Conservation (phyloP, 2,329 filamentous ascomycete genomes). For the Biscogniauxia sp. region DNA sequence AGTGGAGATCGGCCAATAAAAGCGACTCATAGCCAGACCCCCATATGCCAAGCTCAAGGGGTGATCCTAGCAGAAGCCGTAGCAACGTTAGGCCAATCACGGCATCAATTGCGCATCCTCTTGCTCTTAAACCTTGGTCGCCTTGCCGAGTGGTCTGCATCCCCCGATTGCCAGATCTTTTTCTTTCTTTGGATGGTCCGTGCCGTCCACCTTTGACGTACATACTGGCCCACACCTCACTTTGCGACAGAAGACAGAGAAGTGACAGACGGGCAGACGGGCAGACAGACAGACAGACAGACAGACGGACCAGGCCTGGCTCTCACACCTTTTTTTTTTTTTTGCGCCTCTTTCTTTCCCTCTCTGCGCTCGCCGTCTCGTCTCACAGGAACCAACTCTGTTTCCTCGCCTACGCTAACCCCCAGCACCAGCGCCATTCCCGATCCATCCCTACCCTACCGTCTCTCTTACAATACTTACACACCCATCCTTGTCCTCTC, state of each 20-base stretch:
- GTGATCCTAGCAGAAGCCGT: conserved; percentile 9
- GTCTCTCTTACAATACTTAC: conserved; percentile 9
- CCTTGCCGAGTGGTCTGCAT: conserved; percentile 20
- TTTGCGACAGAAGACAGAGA: not conserved
- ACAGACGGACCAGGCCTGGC: not conserved
- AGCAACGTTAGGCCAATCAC: conserved; percentile 15
- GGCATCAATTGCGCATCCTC: not conserved
- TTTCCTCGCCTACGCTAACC: conserved; percentile 2
- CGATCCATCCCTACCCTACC: conserved; percentile 11
- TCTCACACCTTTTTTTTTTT: conserved; percentile 5
- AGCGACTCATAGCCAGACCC: not conserved
- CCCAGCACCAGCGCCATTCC: conserved; percentile 7
- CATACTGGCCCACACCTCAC: not conserved
- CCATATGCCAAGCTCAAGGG: conserved; percentile 4
- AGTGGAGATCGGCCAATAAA: not conserved
- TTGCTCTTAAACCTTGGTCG: conserved; percentile 8
- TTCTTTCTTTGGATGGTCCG: conserved; percentile 2
- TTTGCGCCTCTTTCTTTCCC: conserved; percentile 15
- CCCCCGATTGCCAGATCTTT: conserved; percentile 13
- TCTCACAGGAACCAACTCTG: conserved; percentile 16
- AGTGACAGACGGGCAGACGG: not conserved
- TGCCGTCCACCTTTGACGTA: not conserved
- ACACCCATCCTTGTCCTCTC: conserved; percentile 5
- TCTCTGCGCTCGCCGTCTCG: conserved; percentile 18
- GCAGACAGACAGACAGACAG: conserved; percentile 1